These are phyloP conservation scores for Fomitiporia mediterranea DNA, from an alignment of 1,284 basidiomycete genomes.

Conservation along the genomic window DNA sequence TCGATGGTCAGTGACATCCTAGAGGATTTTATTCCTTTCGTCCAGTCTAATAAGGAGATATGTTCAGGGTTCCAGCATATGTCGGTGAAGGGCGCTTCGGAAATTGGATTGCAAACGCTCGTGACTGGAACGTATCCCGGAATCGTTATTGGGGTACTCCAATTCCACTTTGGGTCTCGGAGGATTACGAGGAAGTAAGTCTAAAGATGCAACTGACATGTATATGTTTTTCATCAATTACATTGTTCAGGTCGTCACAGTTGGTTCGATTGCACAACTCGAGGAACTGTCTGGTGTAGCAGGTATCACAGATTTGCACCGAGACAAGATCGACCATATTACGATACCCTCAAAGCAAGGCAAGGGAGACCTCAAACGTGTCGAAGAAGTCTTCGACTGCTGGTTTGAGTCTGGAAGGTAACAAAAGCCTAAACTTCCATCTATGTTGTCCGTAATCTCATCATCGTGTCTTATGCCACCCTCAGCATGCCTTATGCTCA, in stretches of 20 bases:
- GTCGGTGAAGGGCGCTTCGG: slow-evolving; percentile 94
- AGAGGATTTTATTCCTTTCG: not conserved
- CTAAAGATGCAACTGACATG: not conserved
- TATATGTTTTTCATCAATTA: slow-evolving; percentile 1
- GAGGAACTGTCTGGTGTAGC: slow-evolving; percentile 83
- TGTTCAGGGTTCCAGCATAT: slow-evolving; percentile 79
- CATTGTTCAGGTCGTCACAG: slow-evolving; percentile 65
- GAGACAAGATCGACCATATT: slow-evolving; percentile 94
- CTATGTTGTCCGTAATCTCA: too few species aligned
- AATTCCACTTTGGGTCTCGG: slow-evolving; percentile 94
- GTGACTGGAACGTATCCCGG: slow-evolving; percentile 99
- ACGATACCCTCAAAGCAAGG: slow-evolving; percentile 92
- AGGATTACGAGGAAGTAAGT: slow-evolving; percentile 84
- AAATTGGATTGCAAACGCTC: slow-evolving; percentile 95
- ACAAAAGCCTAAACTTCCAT: too few species aligned
- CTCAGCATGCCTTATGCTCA: slow-evolving; percentile 99
- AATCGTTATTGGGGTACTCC: slow-evolving; percentile 99
- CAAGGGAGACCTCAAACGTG: slow-evolving; percentile 82
- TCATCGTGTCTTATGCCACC: too few species aligned
- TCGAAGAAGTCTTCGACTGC: slow-evolving; percentile 99
- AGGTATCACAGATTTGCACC: slow-evolving; percentile 90
- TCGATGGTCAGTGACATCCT: slow-evolving; percentile 59
- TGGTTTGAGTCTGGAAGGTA: slow-evolving; percentile 99
- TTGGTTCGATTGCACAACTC: slow-evolving; percentile 88
- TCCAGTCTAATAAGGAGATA: not conserved